Evolutionary conservation across 768 basidiomycete species (phyloP), one percentile per base, ranked within the genome.

Genomic region (Clavulina sp.): DNA sequence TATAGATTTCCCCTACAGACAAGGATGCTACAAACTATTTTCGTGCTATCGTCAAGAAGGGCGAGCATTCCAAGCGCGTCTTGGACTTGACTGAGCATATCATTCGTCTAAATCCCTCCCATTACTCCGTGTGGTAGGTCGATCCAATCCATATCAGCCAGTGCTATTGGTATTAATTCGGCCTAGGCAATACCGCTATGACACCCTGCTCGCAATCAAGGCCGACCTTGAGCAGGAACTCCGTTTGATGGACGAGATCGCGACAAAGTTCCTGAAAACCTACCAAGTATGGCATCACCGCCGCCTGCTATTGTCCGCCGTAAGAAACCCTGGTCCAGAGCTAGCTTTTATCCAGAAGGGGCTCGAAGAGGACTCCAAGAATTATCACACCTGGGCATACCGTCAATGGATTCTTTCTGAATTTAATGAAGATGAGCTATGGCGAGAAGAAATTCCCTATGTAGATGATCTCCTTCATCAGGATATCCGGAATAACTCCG

Each of bases 361-460:
- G 1, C 75, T 99, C 29, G 67, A 74, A 5, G 72, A 29, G 21
- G 95, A 99, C 62, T 66, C 77, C 41, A 99, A 99, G 75, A 99
- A 99, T 69, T 99, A 99, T 64, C 93, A 97, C 65, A 97, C 95
- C 0, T 99, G 95, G 95, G 85, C 86, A 5, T 93, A 96, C 65
- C 75, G 93, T 4, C 92, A 99, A 64, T 96, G 91, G 89, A 64
- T 91, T 9, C 76, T 95, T 40, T 80, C 84, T 5, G 77, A 81
- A 61, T 92, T 92, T 69, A 78, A 80, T 58, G 72, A 79, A 52
- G 71, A 75, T 32, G 71, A 65, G n/a, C 58, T 88, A 56, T 89
- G 85, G 85, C 66, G 57, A 1, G 72, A 70, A 13, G 89, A 93
- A 65, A 68, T 85, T n/a, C 71, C 76, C 41, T 89, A 80, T 57